Evolutionary conservation across 1,284 basidiomycete genomes (phyloP).

Genomic region (Cryptococcus sp.): DNA sequence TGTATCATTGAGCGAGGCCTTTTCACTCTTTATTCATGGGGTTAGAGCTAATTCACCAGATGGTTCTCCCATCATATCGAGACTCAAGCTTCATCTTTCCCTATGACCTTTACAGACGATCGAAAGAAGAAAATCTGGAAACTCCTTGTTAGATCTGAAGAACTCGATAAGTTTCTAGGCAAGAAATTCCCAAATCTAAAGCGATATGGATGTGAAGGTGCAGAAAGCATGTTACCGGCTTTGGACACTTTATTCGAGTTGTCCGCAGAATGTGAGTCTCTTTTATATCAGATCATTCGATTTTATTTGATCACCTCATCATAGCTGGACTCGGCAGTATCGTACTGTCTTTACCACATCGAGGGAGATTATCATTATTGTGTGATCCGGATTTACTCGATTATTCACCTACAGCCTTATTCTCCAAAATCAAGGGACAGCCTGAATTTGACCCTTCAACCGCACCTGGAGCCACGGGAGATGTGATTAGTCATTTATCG

Average conservation of each 20-base stretch:
- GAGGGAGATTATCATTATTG: slow-evolving; percentile 82
- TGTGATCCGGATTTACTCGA: slow-evolving; percentile 62
- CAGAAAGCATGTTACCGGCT: slow-evolving; percentile 83
- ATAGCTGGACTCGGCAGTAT: slow-evolving; percentile 65
- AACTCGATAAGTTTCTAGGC: slow-evolving; percentile 57
- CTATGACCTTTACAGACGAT: slow-evolving; percentile 35
- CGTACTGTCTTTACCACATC: slow-evolving; percentile 59
- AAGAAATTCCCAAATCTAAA: slow-evolving; percentile 44
- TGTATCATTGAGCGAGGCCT: neutral
- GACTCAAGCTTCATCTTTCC: slow-evolving; percentile 51
- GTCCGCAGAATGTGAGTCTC: slow-evolving; percentile 57
- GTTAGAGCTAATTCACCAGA: slow-evolving; percentile 4
- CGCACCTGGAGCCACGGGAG: slow-evolving; percentile 66
- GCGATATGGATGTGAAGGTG: slow-evolving; percentile 60
- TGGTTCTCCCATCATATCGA: slow-evolving; percentile 84
- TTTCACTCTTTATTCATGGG: neutral
- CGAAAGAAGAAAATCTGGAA: slow-evolving; percentile 59
- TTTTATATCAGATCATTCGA: neutral
- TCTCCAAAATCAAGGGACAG: slow-evolving; percentile 78
- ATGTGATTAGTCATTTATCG: slow-evolving; percentile 80
- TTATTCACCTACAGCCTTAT: slow-evolving; percentile 63
- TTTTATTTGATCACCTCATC: neutral
- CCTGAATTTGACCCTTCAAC: slow-evolving; percentile 60
- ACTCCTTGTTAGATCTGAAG: slow-evolving; percentile 68
- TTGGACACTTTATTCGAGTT: slow-evolving; percentile 67